Evolutionary conservation across 805 yeast genomes (phyloP).

Genomic region (Komagataella pseudopastoris): DNA sequence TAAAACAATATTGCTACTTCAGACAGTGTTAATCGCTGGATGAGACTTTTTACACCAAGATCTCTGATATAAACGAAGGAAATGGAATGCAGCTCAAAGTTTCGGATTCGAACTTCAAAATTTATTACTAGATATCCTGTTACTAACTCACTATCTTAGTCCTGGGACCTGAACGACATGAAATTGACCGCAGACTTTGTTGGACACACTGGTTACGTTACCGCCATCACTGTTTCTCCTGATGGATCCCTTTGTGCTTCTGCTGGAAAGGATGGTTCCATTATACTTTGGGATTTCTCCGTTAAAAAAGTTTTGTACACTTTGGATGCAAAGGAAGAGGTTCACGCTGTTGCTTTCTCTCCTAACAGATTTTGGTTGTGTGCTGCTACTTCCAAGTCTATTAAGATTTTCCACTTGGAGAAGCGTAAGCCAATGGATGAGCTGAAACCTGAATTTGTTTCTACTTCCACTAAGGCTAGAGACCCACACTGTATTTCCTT

Average conservation of each 20-base stretch:
- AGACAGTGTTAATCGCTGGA: conserved; percentile 66
- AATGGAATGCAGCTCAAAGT: neutral
- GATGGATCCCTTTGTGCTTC: conserved; percentile 99
- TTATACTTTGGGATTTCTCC: conserved; percentile 96
- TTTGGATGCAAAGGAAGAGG: conserved; percentile 90
- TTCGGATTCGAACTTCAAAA: neutral
- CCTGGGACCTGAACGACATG: conserved; percentile 87
- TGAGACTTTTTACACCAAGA: conserved; percentile 99
- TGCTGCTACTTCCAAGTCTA: conserved; percentile 97
- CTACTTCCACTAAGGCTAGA: conserved; percentile 71
- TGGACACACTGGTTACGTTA: conserved; percentile 99
- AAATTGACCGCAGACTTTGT: conserved; percentile 87
- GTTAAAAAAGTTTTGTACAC: conserved; percentile 81
- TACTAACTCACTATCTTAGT: conserved; percentile 29
- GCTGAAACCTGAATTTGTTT: conserved; percentile 94
- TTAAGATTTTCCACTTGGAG: conserved; percentile 97
- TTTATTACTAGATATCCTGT: conserved; percentile 2
- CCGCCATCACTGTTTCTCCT: conserved; percentile 95
- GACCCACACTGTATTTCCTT: conserved; percentile 97
- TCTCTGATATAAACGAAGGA: conserved; percentile 60
- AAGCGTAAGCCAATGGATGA: conserved; percentile 90
- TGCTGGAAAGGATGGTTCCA: conserved; percentile 98
- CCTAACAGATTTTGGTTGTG: conserved; percentile 99
- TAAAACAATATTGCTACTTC: conserved; percentile 96
- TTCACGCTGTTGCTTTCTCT: conserved; percentile 97